Conservation (phyloP, 176 grass and related monocot genomes). For the Carex cristatella region DNA sequence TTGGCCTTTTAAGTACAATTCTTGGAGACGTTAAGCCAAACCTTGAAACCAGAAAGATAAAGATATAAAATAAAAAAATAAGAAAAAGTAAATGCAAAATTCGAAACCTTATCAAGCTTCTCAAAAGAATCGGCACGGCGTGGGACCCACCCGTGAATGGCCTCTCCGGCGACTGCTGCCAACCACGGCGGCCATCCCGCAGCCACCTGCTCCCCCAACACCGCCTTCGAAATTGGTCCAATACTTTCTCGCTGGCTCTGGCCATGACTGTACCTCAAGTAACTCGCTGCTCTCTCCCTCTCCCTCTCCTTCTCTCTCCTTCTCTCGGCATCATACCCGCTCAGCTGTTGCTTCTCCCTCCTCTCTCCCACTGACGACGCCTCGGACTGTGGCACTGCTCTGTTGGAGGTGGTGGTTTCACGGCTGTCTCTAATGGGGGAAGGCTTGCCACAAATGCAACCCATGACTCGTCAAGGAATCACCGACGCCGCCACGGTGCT, state of each 20-base stretch:
- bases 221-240: slow-evolving; percentile 42
- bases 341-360: slow-evolving; percentile 23
- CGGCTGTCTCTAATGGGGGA: slow-evolving; percentile 1
- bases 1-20: background rate
- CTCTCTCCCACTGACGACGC: background rate
- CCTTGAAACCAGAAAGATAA: slow-evolving; percentile 4
- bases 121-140: slow-evolving; percentile 95
- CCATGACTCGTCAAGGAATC: slow-evolving; percentile 13
- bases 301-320: slow-evolving; percentile 36
- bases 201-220: slow-evolving; percentile 78
- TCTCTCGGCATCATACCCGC: slow-evolving; percentile 31
- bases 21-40: background rate
- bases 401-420: background rate
- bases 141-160: slow-evolving; percentile 92
- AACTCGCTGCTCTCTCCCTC: slow-evolving; percentile 25
- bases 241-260: slow-evolving; percentile 1
- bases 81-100: background rate
- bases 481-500: background rate
- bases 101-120: slow-evolving; percentile 91
- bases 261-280: slow-evolving; percentile 41
- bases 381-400: background rate
- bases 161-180: slow-evolving; percentile 71
- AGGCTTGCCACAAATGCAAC: slow-evolving; percentile 25
- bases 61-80: background rate
- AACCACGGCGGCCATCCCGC: slow-evolving; percentile 94